These are phyloP conservation scores for Ilyonectria robusta DNA, from an alignment of 2,329 filamentous ascomycete species.

Conservation along the genomic window DNA sequence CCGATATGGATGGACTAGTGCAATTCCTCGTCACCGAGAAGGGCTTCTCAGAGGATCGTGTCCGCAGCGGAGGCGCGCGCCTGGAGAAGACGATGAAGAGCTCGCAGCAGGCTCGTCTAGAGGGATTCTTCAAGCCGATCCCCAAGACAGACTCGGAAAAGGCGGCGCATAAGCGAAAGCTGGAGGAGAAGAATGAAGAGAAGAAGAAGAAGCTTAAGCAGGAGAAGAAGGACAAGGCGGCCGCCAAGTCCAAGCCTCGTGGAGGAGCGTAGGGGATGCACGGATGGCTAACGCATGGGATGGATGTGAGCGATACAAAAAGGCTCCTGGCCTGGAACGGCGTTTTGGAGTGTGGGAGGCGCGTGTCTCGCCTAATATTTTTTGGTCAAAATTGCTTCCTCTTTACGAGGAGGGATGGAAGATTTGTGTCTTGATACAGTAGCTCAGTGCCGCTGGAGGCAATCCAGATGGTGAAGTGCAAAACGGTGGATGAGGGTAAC, in stretches of 20 bases:
- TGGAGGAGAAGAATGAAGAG: slow-evolving; percentile 91
- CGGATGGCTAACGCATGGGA: neutral
- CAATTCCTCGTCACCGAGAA: slow-evolving; percentile 94
- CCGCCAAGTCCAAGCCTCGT: slow-evolving; percentile 88
- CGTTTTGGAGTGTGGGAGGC: slow-evolving; percentile 41
- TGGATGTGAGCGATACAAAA: slow-evolving; percentile 19
- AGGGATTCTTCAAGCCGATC: slow-evolving; percentile 96
- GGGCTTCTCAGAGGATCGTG: slow-evolving; percentile 96
- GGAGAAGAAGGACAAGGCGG: slow-evolving; percentile 95
- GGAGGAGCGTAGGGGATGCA: slow-evolving; percentile 58
- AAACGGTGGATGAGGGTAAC: neutral
- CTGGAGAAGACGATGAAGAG: slow-evolving; percentile 93
- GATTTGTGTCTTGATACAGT: neutral
- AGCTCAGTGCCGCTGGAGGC: neutral
- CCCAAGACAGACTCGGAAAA: slow-evolving; percentile 91
- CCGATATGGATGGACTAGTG: slow-evolving; percentile 90
- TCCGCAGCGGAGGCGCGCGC: slow-evolving; percentile 82
- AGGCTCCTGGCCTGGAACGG: slow-evolving; percentile 29
- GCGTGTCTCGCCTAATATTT: neutral
- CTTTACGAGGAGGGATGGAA: neutral
- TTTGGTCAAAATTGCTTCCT: neutral
- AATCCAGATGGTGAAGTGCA: neutral
- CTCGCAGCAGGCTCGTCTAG: slow-evolving; percentile 89
- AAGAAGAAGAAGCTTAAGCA: slow-evolving; percentile 97
- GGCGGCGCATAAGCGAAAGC: slow-evolving; percentile 88